These are phyloP conservation scores for Furcasterigmium sp. DNA, from an alignment of 2,329 filamentous ascomycete genomes.

Conservation along the genomic window DNA sequence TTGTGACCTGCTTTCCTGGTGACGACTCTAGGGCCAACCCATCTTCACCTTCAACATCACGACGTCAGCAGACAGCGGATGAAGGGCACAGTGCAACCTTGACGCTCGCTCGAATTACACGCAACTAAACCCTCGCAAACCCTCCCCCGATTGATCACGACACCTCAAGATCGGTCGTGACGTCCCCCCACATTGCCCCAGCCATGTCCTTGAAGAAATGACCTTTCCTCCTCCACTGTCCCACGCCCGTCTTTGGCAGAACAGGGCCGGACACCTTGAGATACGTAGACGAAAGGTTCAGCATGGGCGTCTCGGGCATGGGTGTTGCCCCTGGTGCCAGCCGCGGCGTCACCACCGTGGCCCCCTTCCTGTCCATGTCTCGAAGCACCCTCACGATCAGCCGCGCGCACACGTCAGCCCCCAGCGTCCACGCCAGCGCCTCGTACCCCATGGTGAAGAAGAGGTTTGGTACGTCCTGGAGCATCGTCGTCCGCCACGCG, in stretches of 20 bases:
- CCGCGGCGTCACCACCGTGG: constrained; percentile 36
- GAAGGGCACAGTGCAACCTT: too few relatives aligned
- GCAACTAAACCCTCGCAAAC: not conserved
- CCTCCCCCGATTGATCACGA: not conserved
- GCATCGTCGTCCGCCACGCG: constrained; percentile 56
- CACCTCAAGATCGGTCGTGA: not conserved
- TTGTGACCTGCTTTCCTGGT: too few relatives aligned
- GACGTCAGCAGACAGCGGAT: too few relatives aligned
- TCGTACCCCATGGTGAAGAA: constrained; percentile 55
- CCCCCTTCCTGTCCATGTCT: constrained; percentile 38
- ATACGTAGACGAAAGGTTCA: constrained; percentile 46
- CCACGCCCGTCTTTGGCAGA: constrained; percentile 41
- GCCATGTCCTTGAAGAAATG: not conserved
- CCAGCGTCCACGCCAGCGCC: constrained; percentile 57
- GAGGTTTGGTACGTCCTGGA: constrained; percentile 58
- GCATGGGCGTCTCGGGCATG: constrained; percentile 30
- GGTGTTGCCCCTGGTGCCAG: constrained; percentile 26
- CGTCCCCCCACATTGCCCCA: not conserved
- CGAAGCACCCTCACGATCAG: constrained; percentile 45
- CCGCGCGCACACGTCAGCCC: constrained; percentile 47
- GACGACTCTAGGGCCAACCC: too few relatives aligned
- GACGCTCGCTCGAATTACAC: not conserved
- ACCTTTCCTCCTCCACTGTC: constrained; percentile 14
- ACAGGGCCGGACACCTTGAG: constrained; percentile 31
- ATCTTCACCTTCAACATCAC: too few relatives aligned